Evolutionary conservation across 1,139 yeast species (phyloP).

Genomic region (Scheffersomyces illinoinensis): DNA sequence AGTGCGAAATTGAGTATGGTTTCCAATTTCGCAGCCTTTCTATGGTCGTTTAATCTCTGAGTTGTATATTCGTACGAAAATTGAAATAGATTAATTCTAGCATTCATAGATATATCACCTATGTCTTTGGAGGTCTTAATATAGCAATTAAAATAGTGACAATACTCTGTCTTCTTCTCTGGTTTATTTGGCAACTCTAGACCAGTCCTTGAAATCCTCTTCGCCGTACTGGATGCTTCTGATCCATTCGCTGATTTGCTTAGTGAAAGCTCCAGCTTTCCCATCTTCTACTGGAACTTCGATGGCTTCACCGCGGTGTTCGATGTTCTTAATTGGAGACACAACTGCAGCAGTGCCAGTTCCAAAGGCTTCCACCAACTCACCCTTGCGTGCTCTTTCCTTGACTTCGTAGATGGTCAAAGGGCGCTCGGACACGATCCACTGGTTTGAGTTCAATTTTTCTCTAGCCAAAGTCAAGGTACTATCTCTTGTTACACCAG

Average conservation of each 20-base stretch:
- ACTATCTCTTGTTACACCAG: slow-evolving; percentile 47
- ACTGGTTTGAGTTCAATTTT: slow-evolving; percentile 27
- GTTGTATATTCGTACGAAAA: not conserved
- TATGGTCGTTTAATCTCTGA: not conserved
- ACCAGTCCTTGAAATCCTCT: slow-evolving; percentile 63
- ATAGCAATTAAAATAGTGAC: no score
- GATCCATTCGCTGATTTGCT: slow-evolving; percentile 79
- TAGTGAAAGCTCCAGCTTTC: slow-evolving; percentile 80
- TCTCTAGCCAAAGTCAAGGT: slow-evolving; percentile 33
- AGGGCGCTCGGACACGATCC: slow-evolving; percentile 71
- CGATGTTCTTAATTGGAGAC: slow-evolving; percentile 86
- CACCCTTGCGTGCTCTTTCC: slow-evolving; percentile 75
- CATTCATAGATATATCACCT: not conserved
- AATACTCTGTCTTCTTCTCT: not conserved
- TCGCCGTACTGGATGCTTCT: slow-evolving; percentile 87
- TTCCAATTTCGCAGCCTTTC: not conserved
- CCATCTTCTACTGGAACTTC: slow-evolving; percentile 78
- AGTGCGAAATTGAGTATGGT: not conserved
- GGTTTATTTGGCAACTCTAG: slow-evolving; percentile 43
- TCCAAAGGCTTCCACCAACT: slow-evolving; percentile 92
- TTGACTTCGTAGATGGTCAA: slow-evolving; percentile 79
- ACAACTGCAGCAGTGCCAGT: slow-evolving; percentile 98
- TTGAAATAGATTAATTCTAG: no score
- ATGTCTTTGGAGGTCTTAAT: not conserved
- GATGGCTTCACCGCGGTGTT: slow-evolving; percentile 72